Percentiles rank a stretch among this genome's conserved stretches.
These are phyloP conservation scores for Verticillium klebahnii DNA, from an alignment of 2,329 filamentous ascomycete genomes.

Conservation along the genomic window DNA sequence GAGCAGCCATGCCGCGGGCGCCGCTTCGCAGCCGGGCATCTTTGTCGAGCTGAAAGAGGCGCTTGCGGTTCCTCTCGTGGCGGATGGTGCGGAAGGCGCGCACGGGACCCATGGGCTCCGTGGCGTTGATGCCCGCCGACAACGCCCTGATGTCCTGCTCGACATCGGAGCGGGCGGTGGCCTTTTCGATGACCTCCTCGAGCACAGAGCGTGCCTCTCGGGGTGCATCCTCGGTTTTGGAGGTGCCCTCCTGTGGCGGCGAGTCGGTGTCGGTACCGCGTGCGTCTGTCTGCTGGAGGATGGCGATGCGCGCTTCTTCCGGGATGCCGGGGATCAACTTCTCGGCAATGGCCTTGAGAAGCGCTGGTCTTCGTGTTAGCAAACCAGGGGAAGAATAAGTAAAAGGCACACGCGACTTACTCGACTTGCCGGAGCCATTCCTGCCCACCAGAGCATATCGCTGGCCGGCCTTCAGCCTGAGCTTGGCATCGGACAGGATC, in stretches of 20 bases:
- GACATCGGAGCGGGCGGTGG: conserved; percentile 50
- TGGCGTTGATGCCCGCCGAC: conserved; percentile 52
- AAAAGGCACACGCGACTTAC: conserved; percentile 32
- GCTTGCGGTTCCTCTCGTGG: conserved; percentile 56
- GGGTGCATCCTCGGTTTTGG: conserved; percentile 6
- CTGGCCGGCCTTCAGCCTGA: conserved; percentile 67
- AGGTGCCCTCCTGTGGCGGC: conserved; percentile 13
- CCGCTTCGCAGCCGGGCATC: conserved; percentile 72
- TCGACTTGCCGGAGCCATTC: conserved; percentile 82
- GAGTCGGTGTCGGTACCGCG: conserved; percentile 23
- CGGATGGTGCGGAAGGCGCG: conserved; percentile 57
- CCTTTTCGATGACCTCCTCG: conserved; percentile 62
- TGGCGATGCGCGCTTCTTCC: conserved; percentile 58
- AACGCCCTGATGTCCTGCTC: conserved; percentile 60
- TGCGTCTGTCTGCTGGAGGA: conserved; percentile 63
- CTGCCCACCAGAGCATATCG: conserved; percentile 76
- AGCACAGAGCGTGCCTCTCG: conserved; percentile 43
- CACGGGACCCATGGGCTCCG: conserved; percentile 54
- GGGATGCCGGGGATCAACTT: conserved; percentile 75
- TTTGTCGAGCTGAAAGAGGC: conserved; percentile 66
- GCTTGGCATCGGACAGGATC: conserved; percentile 63
- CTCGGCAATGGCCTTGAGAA: conserved; percentile 70
- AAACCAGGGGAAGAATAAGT: neutral
- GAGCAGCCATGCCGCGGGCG: conserved; percentile 65
- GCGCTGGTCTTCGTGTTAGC: conserved; percentile 35